These are phyloP conservation scores for Ceratopteris richardii DNA, from an alignment of 75 land plant species.

Conservation along the genomic window DNA sequence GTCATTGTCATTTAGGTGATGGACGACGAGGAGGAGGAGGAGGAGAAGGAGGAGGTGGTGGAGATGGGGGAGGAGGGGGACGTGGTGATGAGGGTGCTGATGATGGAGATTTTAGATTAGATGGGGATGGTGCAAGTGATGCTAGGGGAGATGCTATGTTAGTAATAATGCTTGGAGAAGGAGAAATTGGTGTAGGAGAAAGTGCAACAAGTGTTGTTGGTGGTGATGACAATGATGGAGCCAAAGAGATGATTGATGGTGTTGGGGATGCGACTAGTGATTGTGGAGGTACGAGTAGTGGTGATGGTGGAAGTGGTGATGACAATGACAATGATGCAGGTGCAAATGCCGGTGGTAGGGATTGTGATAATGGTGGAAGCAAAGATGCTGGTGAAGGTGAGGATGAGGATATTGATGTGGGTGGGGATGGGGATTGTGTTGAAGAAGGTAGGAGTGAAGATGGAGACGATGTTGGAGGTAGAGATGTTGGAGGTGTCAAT, in stretches of 20 bases:
- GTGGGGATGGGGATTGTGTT: not conserved
- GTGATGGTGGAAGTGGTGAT: not conserved
- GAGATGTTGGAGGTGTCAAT: no score
- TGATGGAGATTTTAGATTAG: not conserved
- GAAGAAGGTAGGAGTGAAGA: not conserved
- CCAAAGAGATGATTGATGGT: no score
- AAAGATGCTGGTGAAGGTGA: not conserved
- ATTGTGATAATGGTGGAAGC: not conserved
- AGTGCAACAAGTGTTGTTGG: not conserved
- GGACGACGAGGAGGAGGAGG: not conserved
- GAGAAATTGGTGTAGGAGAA: not conserved
- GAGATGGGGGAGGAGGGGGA: not conserved
- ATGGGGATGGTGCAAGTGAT: not conserved
- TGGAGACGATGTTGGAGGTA: not conserved
- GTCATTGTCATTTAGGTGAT: not conserved
- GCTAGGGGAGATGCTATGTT: not conserved
- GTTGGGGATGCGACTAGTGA: no score
- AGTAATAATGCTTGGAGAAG: not conserved
- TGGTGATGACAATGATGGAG: not conserved
- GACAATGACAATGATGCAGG: not conserved
- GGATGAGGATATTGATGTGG: not conserved
- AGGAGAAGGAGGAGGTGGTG: not conserved
- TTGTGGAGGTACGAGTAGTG: no score
- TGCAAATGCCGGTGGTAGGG: not conserved
- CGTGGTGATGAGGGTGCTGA: not conserved